Evolutionary conservation across 2,329 filamentous ascomycete genomes (phyloP).

Genomic region (Fusarium coffeatum): DNA sequence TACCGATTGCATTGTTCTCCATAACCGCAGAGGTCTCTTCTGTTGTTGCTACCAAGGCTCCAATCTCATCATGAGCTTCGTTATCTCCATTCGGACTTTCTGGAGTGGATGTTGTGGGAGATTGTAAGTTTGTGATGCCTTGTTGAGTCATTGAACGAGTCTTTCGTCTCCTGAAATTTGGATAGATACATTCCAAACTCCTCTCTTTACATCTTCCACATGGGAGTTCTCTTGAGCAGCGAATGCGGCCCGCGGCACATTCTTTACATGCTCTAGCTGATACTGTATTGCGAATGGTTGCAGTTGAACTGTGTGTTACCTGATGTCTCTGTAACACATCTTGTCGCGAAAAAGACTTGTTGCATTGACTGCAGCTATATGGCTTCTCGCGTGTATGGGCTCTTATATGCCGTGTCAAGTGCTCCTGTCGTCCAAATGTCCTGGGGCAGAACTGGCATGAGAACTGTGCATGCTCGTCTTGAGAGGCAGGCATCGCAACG

Average conservation of each 20-base stretch:
- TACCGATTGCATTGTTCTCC: background rate
- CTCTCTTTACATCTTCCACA: slow-evolving; percentile 23
- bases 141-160: background rate
- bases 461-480: background rate
- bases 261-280: slow-evolving; percentile 27
- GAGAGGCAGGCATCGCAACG: background rate
- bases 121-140: background rate
- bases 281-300: background rate
- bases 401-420: slow-evolving; percentile 31
- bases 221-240: slow-evolving; percentile 30
- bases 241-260: slow-evolving; percentile 29
- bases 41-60: background rate
- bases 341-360: slow-evolving; percentile 30
- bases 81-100: background rate
- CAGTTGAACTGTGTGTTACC: slow-evolving; percentile 8
- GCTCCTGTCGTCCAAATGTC: slow-evolving; percentile 27
- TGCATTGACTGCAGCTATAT: slow-evolving; percentile 21
- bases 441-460: slow-evolving; percentile 6
- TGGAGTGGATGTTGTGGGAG: background rate
- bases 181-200: slow-evolving; percentile 22
- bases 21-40: background rate
- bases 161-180: slow-evolving; percentile 5
- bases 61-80: background rate
- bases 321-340: slow-evolving; percentile 32
- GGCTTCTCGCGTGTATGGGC: slow-evolving; percentile 35